Evolutionary conservation across 768 basidiomycete species (phyloP).

Genomic region (Lactifluus subvellereus): DNA sequence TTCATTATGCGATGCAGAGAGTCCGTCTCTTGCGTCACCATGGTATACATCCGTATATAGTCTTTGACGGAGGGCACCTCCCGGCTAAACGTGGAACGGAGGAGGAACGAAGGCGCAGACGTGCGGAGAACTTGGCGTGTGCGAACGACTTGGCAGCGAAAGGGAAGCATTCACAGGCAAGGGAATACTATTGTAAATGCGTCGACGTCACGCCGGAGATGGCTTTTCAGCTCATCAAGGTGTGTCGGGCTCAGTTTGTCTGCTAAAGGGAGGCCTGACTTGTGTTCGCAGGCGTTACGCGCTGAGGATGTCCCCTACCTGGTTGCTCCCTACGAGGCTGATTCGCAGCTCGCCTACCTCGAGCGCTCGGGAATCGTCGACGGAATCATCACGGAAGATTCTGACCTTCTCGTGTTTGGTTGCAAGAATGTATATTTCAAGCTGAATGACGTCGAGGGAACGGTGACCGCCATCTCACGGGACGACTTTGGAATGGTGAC

Average conservation of each 20-base stretch:
- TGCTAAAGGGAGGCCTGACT: not conserved
- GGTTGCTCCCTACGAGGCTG: slow-evolving; percentile 98
- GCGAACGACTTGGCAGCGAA: slow-evolving; percentile 70
- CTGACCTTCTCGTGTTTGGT: slow-evolving; percentile 96
- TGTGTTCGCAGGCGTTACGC: slow-evolving; percentile 61
- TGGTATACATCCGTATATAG: slow-evolving; percentile 82
- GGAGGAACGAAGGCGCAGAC: slow-evolving; percentile 62
- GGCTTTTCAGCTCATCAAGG: slow-evolving; percentile 98
- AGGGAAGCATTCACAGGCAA: slow-evolving; percentile 73
- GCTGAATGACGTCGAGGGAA: slow-evolving; percentile 62
- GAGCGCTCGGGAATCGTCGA: slow-evolving; percentile 78
- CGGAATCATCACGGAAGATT: slow-evolving; percentile 95
- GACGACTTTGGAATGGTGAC: slow-evolving; percentile 60
- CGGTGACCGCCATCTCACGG: slow-evolving; percentile 62
- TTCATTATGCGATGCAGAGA: slow-evolving; percentile 92
- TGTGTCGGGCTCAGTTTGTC: slow-evolving; percentile 28
- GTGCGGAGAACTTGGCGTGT: slow-evolving; percentile 69
- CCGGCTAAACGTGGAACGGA: slow-evolving; percentile 94
- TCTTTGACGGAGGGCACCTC: slow-evolving; percentile 94
- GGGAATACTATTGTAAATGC: slow-evolving; percentile 85
- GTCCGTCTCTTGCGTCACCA: slow-evolving; percentile 82
- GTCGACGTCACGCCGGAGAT: slow-evolving; percentile 95
- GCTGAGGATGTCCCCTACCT: slow-evolving; percentile 79
- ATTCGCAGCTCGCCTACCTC: slow-evolving; percentile 92
- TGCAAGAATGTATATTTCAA: slow-evolving; percentile 92